These are phyloP conservation scores for Dactylellina haptotyla DNA, from an alignment of 2,329 filamentous ascomycete genomes.

Conservation along the genomic window DNA sequence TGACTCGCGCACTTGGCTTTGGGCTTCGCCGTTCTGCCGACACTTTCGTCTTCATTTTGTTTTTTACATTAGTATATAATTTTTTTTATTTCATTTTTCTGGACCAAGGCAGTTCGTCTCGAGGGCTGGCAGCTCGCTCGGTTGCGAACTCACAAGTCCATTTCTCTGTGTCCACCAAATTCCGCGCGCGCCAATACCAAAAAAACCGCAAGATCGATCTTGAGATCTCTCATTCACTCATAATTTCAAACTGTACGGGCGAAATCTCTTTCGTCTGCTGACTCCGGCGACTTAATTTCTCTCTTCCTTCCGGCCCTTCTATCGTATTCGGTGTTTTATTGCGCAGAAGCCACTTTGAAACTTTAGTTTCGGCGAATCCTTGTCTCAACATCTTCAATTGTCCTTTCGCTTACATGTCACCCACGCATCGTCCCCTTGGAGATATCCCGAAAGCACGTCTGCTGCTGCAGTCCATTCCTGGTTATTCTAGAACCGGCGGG, in stretches of 20 bases:
- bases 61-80: no score
- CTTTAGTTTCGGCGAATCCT: constrained; percentile 48
- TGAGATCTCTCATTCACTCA: background rate
- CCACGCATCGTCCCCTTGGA: constrained; percentile 32
- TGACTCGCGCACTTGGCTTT: constrained; percentile 11
- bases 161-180: no score
- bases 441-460: constrained; percentile 28
- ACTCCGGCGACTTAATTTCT: background rate
- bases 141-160: no score
- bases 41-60: background rate
- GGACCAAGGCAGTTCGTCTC: constrained; percentile 35
- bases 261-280: no score
- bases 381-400: constrained; percentile 41
- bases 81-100: no score
- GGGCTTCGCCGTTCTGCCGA: constrained; percentile 39
- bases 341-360: constrained; percentile 30
- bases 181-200: constrained; percentile 7
- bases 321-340: constrained; percentile 21
- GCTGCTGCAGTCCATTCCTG: constrained; percentile 16
- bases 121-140: constrained; percentile 5
- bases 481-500: constrained; percentile 48
- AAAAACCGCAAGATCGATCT: constrained; percentile 11
- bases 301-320: background rate
- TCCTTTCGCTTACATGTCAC: constrained; percentile 41
- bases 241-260: no score